Conservation (phyloP, 495 filamentous ascomycete genomes). For the Penicillium ucsense region DNA sequence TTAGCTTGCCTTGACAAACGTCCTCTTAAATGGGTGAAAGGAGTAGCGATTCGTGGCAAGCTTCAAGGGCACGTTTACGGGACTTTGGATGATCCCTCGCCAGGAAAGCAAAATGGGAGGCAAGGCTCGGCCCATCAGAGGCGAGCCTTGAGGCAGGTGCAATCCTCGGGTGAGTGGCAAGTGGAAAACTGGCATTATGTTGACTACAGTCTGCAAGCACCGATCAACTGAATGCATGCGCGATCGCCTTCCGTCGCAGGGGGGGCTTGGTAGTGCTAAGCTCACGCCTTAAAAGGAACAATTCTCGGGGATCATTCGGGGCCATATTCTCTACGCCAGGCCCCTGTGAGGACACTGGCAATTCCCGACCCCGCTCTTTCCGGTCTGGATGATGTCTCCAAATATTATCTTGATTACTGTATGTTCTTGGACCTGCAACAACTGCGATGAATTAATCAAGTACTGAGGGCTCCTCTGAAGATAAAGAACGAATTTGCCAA, state of each 20-base stretch:
- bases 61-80: constrained; percentile 16
- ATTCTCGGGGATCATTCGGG: not conserved
- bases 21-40: constrained; percentile 36
- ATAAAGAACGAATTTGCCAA: constrained; percentile 42
- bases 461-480: constrained; percentile 13
- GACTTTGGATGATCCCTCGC: constrained; percentile 1
- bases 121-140: not conserved
- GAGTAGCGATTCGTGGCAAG: constrained; percentile 35
- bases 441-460: not conserved
- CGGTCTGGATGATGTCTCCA: constrained; percentile 23
- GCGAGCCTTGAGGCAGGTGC: not conserved
- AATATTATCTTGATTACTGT: constrained; percentile 45
- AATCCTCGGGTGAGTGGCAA: not conserved
- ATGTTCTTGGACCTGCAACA: not conserved
- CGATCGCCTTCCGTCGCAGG: too few relatives aligned
- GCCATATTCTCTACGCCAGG: not conserved
- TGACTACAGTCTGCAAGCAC: too few relatives aligned
- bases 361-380: constrained; percentile 30
- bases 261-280: too few relatives aligned
- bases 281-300: too few relatives aligned
- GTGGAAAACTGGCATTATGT: not conserved
- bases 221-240: too few relatives aligned
- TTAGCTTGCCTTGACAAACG: constrained; percentile 44
- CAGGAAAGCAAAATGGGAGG: not conserved
- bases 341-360: constrained; percentile 1